phyloP scores from a whole-genome alignment of 805 yeast species.

The Candida montana region DNA sequence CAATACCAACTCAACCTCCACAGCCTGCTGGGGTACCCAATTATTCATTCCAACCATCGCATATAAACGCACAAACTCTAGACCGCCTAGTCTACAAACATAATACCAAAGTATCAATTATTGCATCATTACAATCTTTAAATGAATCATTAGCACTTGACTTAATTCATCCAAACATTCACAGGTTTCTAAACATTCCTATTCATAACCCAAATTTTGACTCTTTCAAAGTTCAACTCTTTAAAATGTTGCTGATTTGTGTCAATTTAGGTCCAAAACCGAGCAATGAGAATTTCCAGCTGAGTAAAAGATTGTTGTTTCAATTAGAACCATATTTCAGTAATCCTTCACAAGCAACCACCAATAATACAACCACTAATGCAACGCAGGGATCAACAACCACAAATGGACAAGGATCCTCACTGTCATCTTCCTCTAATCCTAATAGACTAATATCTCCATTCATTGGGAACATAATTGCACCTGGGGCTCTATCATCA shows the following conservation, averaged over 20 bases:
- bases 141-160: constrained; percentile 50
- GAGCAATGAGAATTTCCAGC: constrained; percentile 1
- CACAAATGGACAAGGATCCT: constrained; percentile 3
- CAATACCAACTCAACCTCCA: constrained; percentile 1
- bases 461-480: constrained; percentile 21
- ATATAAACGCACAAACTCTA: background rate
- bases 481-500: background rate
- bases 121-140: constrained; percentile 47
- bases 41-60: constrained; percentile 1
- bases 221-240: constrained; percentile 38
- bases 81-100: constrained; percentile 16
- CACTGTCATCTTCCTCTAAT: background rate
- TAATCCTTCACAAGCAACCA: constrained; percentile 23
- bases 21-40: too few species aligned
- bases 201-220: constrained; percentile 26
- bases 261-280: constrained; percentile 31
- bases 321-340: constrained; percentile 40
- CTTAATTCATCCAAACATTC: constrained; percentile 51
- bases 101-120: constrained; percentile 42
- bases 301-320: constrained; percentile 33
- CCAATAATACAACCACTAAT: background rate
- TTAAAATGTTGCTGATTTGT: constrained; percentile 42
- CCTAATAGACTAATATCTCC: background rate
- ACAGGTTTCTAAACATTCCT: constrained; percentile 45
- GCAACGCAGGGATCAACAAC: constrained; percentile 8